These are phyloP conservation scores for Cladosporium oxysporum DNA, from an alignment of 2,329 filamentous ascomycete genomes.

Conservation along the genomic window DNA sequence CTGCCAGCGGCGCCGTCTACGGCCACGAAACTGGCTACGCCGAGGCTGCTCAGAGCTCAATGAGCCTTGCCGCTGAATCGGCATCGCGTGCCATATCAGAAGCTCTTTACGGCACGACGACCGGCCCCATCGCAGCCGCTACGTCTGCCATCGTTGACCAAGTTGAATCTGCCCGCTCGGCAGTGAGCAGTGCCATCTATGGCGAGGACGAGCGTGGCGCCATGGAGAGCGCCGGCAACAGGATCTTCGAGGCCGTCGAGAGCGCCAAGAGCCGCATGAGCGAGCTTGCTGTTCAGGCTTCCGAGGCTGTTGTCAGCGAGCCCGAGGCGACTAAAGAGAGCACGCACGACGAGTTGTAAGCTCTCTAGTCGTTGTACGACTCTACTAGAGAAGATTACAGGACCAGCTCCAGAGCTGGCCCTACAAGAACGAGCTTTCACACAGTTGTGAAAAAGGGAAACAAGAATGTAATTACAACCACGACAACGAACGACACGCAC, in stretches of 20 bases:
- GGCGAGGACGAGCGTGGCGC: conserved; percentile 52
- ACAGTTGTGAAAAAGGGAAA: background rate
- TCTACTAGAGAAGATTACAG: background rate
- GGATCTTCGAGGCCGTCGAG: conserved; percentile 42
- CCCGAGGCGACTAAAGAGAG: background rate
- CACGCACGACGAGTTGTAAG: conserved; percentile 12
- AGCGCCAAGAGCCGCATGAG: conserved; percentile 18
- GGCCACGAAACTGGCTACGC: conserved; percentile 55
- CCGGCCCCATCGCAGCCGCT: conserved; percentile 45
- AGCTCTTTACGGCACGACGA: conserved; percentile 59
- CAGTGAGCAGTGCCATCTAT: conserved; percentile 49
- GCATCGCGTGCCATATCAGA: conserved; percentile 58
- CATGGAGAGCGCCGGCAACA: conserved; percentile 47
- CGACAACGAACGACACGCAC: background rate
- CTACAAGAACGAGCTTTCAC: background rate
- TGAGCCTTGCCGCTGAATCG: conserved; percentile 56
- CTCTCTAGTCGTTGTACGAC: background rate
- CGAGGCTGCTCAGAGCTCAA: conserved; percentile 55
- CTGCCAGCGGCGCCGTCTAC: conserved; percentile 52
- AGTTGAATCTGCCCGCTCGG: conserved; percentile 50
- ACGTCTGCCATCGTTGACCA: conserved; percentile 50
- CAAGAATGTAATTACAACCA: background rate
- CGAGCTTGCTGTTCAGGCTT: conserved; percentile 16
- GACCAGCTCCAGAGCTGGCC: background rate
- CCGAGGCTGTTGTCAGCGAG: conserved; percentile 11